Conservation (phyloP, 768 basidiomycete genomes). For the Boletus pseudo-olivaceus region DNA sequence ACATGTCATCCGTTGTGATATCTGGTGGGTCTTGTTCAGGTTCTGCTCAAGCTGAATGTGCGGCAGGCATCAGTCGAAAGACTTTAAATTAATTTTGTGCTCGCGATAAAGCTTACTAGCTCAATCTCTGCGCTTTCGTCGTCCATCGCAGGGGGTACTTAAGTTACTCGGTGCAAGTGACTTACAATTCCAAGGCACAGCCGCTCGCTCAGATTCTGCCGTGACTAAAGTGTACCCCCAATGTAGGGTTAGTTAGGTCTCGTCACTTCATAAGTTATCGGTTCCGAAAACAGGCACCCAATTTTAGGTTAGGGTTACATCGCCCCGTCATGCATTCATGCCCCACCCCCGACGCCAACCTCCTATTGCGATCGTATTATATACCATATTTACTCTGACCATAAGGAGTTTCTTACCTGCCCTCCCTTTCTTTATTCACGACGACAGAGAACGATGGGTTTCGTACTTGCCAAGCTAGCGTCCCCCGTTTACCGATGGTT, state of each 20-base stretch:
- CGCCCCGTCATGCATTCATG: background rate
- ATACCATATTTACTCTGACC: background rate
- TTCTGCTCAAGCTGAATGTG: slow-evolving; percentile 73
- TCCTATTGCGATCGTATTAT: background rate
- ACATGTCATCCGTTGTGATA: slow-evolving; percentile 86
- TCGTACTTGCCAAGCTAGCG: slow-evolving; percentile 4
- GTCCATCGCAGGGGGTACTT: slow-evolving; percentile 11
- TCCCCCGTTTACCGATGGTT: background rate
- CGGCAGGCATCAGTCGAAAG: background rate
- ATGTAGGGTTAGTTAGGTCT: slow-evolving; percentile 6
- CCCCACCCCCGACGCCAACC: background rate
- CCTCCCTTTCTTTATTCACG: background rate
- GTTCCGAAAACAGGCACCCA: background rate
- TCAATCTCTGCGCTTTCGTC: slow-evolving; percentile 29
- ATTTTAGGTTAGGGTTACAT: background rate
- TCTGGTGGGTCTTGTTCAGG: slow-evolving; percentile 78
- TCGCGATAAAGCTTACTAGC: slow-evolving; percentile 5
- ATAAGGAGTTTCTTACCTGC: background rate
- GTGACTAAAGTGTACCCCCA: background rate
- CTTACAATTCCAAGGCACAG: background rate
- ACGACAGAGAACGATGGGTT: slow-evolving; percentile 3
- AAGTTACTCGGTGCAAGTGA: background rate
- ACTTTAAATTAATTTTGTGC: too few relatives aligned
- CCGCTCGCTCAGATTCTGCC: background rate
- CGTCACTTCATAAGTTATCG: too few relatives aligned